Base-by-base conservation (phyloP, 2,329 filamentous ascomycete species). In the Ophiocordyceps robertsii region DNA sequence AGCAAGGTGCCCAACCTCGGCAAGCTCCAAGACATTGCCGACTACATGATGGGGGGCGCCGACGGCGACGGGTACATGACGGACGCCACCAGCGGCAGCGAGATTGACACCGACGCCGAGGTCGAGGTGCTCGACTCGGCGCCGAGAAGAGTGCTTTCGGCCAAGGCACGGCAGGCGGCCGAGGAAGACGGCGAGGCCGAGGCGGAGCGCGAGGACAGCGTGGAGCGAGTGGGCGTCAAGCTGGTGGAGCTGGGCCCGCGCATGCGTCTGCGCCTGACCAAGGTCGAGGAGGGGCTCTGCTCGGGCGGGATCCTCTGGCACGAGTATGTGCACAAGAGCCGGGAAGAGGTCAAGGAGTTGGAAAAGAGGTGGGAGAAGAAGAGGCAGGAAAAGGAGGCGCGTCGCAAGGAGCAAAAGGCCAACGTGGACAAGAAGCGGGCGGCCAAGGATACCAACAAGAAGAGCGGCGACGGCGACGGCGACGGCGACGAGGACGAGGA, bases 241-340 rank as follows among this genome's bases (percentile, higher is more conserved):
- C 70, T 98, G 7, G 81, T 94, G 4, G 92, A 98, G 64, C 68
- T 98, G 1, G 92, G 92, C 0, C 92, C 92, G 1, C 78, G 92
- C 42, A 82, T 98, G 83, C 82, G 77, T 46, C 67, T 98, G 35
- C 79, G 90, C 29, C 69, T 98, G 64, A 89, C 87, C 43, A 98
- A 98, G 67, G 89, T 98, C 5, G 92, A 98, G 58, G 92, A 98
- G 53, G 92, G 90, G 2, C 64, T 96, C 7, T 95, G 88, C 54
- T 74, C 76, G 24, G 92, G 92, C 40, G 92, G 87, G 59, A 75
- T 95, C 44, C 85, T 98, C 84, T 98, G 92, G 92, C 92, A 98
- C 61, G 88, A 95, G 58, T 93, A 87, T 57, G 80, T 96, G 42
- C 77, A 82, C 58, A 98, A 98, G 72, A 79, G 77, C 7, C 78